Evolutionary conservation across 305 asterid species (phyloP), one percentile per base, ranked within the genome.

Genomic region (Plantago lanceolata): DNA sequence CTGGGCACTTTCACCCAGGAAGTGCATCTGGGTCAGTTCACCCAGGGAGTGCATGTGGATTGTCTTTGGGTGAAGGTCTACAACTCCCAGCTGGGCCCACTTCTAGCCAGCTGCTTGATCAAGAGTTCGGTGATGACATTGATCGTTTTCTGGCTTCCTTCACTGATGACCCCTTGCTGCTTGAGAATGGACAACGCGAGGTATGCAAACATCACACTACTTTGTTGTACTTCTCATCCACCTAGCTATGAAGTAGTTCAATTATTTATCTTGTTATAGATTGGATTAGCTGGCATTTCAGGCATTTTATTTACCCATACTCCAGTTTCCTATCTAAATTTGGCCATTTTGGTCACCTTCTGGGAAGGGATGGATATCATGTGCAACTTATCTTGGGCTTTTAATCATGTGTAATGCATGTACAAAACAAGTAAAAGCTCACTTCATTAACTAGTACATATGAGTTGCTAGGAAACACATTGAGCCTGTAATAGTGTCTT

Each of bases 81-180:
- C 61, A 76, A 4, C 48, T 76, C 63, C 64, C 74, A 28, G 63
- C 71, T 45, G 68, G 53, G 61, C 75, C 59, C 13, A 53, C 71
- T 43, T 59, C 52, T 52, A 59, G 57, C 67, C 78, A 65, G 70
- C 53, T 61, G 59, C 57, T 43, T 26, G 48, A 14, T 16, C 59
- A 49, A 57, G 68, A 56, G 18, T 69, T 70, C 43, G 69, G 74
- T 64, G 82, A 82, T 68, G 92, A 81, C 45, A 65, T 83, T 16
- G 49, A 3, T 60, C 59, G 44, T 52, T 50, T 82, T 20, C 68
- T 91, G 54, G 79, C 70, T 16, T 17, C 61, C 1, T 82, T 85
- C 61, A 48, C 56, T 0, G 87, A 77, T 31, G 90, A 79, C 13
- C 48, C 54, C 63, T 48, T 65, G 47, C 24, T 65, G 14, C 64